phyloP scores from a whole-genome alignment of 2,329 filamentous ascomycete species.

The Penicillium sp. region DNA sequence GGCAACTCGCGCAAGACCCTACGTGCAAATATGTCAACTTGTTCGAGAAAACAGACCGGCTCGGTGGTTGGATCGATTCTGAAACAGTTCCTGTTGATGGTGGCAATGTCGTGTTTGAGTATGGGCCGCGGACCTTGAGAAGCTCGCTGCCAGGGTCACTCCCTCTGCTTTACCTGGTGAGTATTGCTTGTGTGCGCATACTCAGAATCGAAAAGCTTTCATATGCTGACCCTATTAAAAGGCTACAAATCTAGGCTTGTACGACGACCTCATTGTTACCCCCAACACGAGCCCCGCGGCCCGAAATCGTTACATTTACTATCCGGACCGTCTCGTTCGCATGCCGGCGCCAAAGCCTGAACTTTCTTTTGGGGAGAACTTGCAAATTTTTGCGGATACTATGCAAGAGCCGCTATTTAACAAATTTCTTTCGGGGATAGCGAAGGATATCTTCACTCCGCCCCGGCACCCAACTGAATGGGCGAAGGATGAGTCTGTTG shows the following conservation, averaged over 20 bases:
- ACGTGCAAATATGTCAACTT: conserved; percentile 70
- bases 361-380: conserved; percentile 13
- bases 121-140: conserved; percentile 75
- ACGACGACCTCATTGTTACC: conserved; percentile 56
- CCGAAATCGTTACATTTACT: conserved; percentile 77
- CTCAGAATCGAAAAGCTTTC: not conserved
- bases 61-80: conserved; percentile 84
- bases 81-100: conserved; percentile 58
- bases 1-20: conserved; percentile 69
- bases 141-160: conserved; percentile 57
- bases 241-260: conserved; percentile 58
- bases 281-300: conserved; percentile 51
- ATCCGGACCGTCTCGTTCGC: conserved; percentile 74
- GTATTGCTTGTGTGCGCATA: conserved; percentile 19
- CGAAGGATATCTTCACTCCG: conserved; percentile 40
- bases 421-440: not conserved
- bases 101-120: conserved; percentile 70
- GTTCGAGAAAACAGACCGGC: conserved; percentile 66
- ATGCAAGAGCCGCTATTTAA: conserved; percentile 56
- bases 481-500: conserved; percentile 66
- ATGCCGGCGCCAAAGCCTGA: conserved; percentile 50
- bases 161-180: conserved; percentile 68
- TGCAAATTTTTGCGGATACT: conserved; percentile 26
- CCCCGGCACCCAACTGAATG: conserved; percentile 33
- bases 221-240: conserved; percentile 33